A percentile compares a stretch with the other conserved stretches of the same genome.
Evolutionary conservation across 495 filamentous ascomycete species (phyloP).

Genomic region (Penicillium waksmanii): DNA sequence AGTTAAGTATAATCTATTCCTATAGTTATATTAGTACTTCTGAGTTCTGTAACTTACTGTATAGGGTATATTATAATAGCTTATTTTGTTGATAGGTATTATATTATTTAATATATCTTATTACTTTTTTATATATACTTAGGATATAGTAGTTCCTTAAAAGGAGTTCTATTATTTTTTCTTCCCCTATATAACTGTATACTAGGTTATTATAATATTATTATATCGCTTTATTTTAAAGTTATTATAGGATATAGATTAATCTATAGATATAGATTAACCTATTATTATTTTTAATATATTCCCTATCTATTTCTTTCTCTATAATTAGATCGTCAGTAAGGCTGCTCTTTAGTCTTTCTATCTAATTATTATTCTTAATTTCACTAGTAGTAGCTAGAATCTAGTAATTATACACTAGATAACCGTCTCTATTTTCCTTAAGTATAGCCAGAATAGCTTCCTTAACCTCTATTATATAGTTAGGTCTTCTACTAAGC

Average conservation of each 20-base stretch:
- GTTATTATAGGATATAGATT: conserved; percentile 9
- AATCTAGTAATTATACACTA: conserved; percentile 11
- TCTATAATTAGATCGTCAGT: not conserved
- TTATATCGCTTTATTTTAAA: conserved; percentile 13
- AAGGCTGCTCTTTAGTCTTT: conserved; percentile 2
- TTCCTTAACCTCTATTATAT: conserved; percentile 12
- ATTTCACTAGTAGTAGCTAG: conserved; percentile 9
- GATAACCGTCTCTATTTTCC: conserved; percentile 7
- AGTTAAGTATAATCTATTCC: conserved; percentile 28
- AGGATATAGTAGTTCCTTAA: conserved; percentile 12
- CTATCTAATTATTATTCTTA: not conserved
- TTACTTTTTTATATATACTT: conserved; percentile 9
- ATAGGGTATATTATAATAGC: conserved; percentile 4
- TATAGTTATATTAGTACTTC: conserved; percentile 13
- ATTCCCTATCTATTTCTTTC: not conserved
- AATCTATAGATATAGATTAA: conserved; percentile 15
- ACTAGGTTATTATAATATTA: conserved; percentile 7
- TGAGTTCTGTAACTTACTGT: conserved; percentile 18
- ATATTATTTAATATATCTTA: no score
- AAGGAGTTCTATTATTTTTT: conserved; percentile 16
- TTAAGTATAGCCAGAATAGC: conserved; percentile 13
- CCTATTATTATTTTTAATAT: conserved; percentile 6
- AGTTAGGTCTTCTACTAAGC: conserved; percentile 20
- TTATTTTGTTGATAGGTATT: conserved; percentile 9
- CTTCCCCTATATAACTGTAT: conserved; percentile 6